Percentiles rank a stretch among this genome's conserved stretches.
phyloP scores from a whole-genome alignment of 306 rosid species.

The Canavalia gladiata region DNA sequence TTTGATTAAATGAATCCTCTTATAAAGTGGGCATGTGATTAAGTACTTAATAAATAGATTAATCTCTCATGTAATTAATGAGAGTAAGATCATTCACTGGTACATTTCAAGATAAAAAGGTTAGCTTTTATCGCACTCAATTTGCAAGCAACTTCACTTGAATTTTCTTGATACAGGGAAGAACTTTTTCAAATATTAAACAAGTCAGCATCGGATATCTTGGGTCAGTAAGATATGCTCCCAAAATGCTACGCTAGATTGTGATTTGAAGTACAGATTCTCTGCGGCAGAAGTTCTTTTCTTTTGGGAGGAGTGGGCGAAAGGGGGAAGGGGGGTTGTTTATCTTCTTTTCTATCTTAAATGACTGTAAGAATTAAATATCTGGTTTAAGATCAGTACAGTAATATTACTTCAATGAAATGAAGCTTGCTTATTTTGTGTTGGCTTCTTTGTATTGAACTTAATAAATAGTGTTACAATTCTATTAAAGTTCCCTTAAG shows the following conservation, averaged over 20 bases:
- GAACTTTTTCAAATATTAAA: conserved; percentile 72
- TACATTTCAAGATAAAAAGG: conserved; percentile 15
- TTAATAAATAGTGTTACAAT: neutral
- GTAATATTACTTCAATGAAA: conserved; percentile 31
- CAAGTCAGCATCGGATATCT: conserved; percentile 67
- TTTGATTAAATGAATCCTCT: conserved; percentile 3
- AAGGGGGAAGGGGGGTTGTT: conserved; percentile 5
- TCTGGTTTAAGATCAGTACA: conserved; percentile 19
- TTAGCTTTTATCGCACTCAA: conserved; percentile 15
- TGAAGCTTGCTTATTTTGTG: conserved; percentile 28
- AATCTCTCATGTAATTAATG: neutral
- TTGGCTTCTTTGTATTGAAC: conserved; percentile 11
- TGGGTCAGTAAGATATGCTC: conserved; percentile 68
- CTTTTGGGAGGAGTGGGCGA: neutral
- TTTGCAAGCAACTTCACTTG: conserved; percentile 36
- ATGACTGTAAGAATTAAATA: conserved; percentile 20
- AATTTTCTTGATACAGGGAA: conserved; percentile 64
- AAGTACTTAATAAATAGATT: neutral
- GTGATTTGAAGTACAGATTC: conserved; percentile 37
- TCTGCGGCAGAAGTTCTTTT: neutral
- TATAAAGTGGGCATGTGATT: neutral
- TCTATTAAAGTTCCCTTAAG: neutral
- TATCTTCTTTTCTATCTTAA: conserved; percentile 5
- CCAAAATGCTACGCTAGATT: conserved; percentile 22
- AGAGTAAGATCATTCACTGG: neutral